These are phyloP conservation scores for Pythium monospermum DNA, from an alignment of 352 stramenopile genomes.

Conservation along the genomic window DNA sequence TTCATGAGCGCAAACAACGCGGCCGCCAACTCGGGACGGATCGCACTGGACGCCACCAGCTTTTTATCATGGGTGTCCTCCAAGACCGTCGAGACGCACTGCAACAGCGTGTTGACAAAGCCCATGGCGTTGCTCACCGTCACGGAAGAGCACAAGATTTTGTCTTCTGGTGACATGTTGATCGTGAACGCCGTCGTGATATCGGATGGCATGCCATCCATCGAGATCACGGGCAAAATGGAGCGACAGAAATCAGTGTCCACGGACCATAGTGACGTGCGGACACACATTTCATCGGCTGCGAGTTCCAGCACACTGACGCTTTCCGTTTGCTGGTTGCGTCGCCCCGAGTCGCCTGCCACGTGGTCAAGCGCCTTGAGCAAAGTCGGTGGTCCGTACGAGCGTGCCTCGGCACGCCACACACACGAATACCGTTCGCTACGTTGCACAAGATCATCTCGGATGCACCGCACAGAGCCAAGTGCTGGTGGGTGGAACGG, in stretches of 20 bases:
- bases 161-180: conserved; percentile 67
- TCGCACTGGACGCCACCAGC: conserved; percentile 6
- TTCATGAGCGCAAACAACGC: conserved; percentile 72
- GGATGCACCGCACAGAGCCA: conserved; percentile 52
- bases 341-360: conserved; percentile 4
- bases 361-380: conserved; percentile 20
- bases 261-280: conserved; percentile 70
- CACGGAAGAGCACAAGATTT: conserved; percentile 60
- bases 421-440: conserved; percentile 57
- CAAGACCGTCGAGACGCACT: conserved; percentile 16
- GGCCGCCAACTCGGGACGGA: conserved; percentile 53
- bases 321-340: conserved; percentile 21
- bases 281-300: conserved; percentile 45
- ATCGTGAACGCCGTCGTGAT: conserved; percentile 37
- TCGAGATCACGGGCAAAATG: conserved; percentile 62
- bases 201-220: conserved; percentile 25
- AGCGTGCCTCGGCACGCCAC: conserved; percentile 45
- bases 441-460: conserved; percentile 69
- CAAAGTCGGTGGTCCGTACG: conserved; percentile 24
- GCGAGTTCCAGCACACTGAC: conserved; percentile 21
- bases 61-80: background rate
- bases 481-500: conserved; percentile 66
- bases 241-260: conserved; percentile 49
- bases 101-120: conserved; percentile 60
- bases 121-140: conserved; percentile 53